Base-by-base conservation (phyloP, 176 grass and related monocot genomes). In the Aegilops umbellulata region DNA sequence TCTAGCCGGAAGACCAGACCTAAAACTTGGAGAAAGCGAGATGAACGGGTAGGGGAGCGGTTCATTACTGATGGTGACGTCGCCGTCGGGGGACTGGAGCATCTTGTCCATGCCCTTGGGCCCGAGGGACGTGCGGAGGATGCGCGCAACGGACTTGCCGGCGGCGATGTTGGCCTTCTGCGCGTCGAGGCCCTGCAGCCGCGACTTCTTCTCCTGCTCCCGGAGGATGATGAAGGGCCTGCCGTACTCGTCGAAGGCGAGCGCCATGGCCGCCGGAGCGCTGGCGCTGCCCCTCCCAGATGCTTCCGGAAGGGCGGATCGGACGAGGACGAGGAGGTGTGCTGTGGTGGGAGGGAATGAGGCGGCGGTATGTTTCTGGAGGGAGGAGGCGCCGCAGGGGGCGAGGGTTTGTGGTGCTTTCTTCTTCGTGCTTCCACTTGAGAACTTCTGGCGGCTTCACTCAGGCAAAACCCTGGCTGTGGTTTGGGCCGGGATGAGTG, bases 51-150 rank as follows among this genome's bases (percentile, higher is more conserved):
- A n/a, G n/a, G 31, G 17, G 29, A 75, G 39, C 31, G 64, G 72
- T n/a, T n/a, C 5, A 44, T 38, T 90, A 94, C 94, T 99, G 85
- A 96, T 96, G 76, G 87, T 88, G 76, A 99, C 94, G 73, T 99
- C 94, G 25, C 97, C 97, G 60, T 99, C 97, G 53, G 97, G 97
- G 44, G 89, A 94, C 77, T 94, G 97, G 31, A 99, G 92, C 94
- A 91, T 99, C 94, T 99, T 99, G 85, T 99, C 97, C 97, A 96
- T 96, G 60, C 94, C 92, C 88, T 99, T 99, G 70, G 97, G 97
- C 0, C 97, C 94, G 41, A 99, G 94, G 6, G 97, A 99, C 29
- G 97, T 94, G 47, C 88, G 84, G 29, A 99, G 94, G 82, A 99
- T 99, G 30, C 97, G 94, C n/a, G 92, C 90, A 51, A 99, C 90